Percentiles rank a stretch among this genome's conserved stretches.
Conservation (phyloP, 768 basidiomycete genomes). For the Boletus pseudo-olivaceus region DNA sequence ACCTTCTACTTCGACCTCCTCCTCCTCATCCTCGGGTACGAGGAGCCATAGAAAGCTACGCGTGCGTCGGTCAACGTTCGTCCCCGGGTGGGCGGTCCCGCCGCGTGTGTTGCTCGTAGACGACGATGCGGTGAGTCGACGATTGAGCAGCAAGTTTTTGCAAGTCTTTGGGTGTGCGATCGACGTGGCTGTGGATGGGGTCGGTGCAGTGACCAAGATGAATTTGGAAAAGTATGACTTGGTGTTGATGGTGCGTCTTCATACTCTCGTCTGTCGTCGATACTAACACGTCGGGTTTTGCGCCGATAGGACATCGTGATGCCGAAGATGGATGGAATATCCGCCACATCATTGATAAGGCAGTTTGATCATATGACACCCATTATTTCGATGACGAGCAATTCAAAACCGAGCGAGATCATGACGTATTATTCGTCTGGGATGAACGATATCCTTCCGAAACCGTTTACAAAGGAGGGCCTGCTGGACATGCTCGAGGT, state of each 20-base stretch:
- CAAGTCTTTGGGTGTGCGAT: constrained; percentile 94
- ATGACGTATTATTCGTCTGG: constrained; percentile 73
- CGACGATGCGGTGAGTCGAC: constrained; percentile 89
- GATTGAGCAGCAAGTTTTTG: constrained; percentile 87
- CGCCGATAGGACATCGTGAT: constrained; percentile 99
- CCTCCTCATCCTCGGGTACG: constrained; percentile 11
- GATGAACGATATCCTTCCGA: constrained; percentile 96
- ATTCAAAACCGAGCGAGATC: constrained; percentile 89
- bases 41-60: constrained; percentile 48
- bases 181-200: constrained; percentile 92
- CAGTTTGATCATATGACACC: constrained; percentile 95
- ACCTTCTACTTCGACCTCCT: constrained; percentile 10
- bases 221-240: constrained; percentile 94
- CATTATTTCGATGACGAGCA: constrained; percentile 98
- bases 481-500: constrained; percentile 92
- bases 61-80: constrained; percentile 73
- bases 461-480: constrained; percentile 95
- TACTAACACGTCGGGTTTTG: too few relatives aligned
- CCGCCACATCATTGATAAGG: constrained; percentile 88
- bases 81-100: constrained; percentile 88
- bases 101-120: constrained; percentile 92
- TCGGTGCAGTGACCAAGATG: constrained; percentile 93
- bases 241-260: constrained; percentile 93
- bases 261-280: too few relatives aligned
- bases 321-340: constrained; percentile 83